These are phyloP conservation scores for Kwoniella newhampshirensis DNA, from an alignment of 768 basidiomycete species.

Conservation along the genomic window DNA sequence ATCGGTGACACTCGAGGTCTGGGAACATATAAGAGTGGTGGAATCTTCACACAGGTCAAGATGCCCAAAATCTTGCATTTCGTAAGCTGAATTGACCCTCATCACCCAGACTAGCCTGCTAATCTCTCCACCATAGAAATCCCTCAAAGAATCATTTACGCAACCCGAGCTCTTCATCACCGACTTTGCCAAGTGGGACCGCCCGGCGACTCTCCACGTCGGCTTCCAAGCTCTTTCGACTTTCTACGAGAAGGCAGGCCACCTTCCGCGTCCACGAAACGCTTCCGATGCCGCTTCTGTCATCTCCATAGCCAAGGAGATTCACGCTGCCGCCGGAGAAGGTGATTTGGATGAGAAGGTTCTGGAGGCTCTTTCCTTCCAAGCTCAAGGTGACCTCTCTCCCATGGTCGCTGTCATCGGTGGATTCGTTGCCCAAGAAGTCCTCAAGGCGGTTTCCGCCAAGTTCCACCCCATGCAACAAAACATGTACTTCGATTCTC, in stretches of 20 bases:
- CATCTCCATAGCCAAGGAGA: slow-evolving; percentile 73
- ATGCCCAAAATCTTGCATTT: slow-evolving; percentile 97
- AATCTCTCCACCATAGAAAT: slow-evolving; percentile 68
- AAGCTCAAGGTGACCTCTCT: slow-evolving; percentile 84
- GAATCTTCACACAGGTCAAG: slow-evolving; percentile 97
- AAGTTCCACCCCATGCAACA: slow-evolving; percentile 98
- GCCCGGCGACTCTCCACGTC: slow-evolving; percentile 81
- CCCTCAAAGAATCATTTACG: slow-evolving; percentile 77
- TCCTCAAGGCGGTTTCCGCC: slow-evolving; percentile 91
- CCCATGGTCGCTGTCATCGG: slow-evolving; percentile 92
- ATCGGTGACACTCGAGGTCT: slow-evolving; percentile 86
- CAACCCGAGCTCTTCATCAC: slow-evolving; percentile 86
- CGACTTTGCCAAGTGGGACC: slow-evolving; percentile 96
- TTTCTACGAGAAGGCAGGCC: slow-evolving; percentile 65
- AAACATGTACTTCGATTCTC: slow-evolving; percentile 92
- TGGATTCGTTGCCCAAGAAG: slow-evolving; percentile 96
- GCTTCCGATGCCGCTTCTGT: slow-evolving; percentile 71
- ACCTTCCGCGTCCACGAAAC: slow-evolving; percentile 80
- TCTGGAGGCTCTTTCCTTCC: slow-evolving; percentile 79
- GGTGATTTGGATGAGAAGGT: slow-evolving; percentile 70
- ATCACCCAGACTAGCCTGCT: slow-evolving; percentile 5
- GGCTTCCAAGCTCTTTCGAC: slow-evolving; percentile 91
- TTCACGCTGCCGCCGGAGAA: slow-evolving; percentile 59
- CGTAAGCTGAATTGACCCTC: slow-evolving; percentile 59
- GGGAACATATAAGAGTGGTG: slow-evolving; percentile 76